Evolutionary conservation across 495 filamentous ascomycete genomes (phyloP), one percentile per base, ranked within the genome.

Genomic region (Neurospora africana): DNA sequence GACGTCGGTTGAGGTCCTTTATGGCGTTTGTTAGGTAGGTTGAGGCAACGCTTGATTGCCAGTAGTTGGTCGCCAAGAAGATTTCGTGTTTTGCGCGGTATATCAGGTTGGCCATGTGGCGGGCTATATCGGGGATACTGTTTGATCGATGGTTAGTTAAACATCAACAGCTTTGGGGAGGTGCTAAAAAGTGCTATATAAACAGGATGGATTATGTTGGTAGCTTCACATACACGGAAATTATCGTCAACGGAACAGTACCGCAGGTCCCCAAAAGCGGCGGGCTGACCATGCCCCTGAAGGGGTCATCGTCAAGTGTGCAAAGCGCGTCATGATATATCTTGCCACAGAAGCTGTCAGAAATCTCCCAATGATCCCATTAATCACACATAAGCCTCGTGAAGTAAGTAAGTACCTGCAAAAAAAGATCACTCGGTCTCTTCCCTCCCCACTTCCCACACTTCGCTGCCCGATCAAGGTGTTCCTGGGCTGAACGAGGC

Each of bases 101-200:
- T 69, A 94, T 93, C 23, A 91, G 84, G 76, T 93, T 93, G 17
- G 89, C 87, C 82, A 91, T 89, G 80, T 93, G 91, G 6, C 90
- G 85, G 70, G 85, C 86, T 65, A 93, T 88, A 75, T 94, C 92
- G 5, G 88, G 87, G 13, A 94, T 77, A 5, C 83, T 86, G 70
- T 4, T 2, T 10, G 9, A 27, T 9, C 2, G 47, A 58, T 58
- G 6, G 68, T 74, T 37, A 75, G 71, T 72, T 47, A 73, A 38
- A 37, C 10, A 53, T n/a, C 13, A 58, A 58, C 21, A 43, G 69
- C 15, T 5, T 38, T 4, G 4, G 2, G n/a, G n/a, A 21, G 8
- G 19, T 44, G 19, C 19, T 21, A 3, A 10, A 38, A 38, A 9
- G 10, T 38, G 37, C 37, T 38, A 0, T 11, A 37, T 10, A 1